Conservation (phyloP, 163 green algal species). For the Prototheca wickerhamii region DNA sequence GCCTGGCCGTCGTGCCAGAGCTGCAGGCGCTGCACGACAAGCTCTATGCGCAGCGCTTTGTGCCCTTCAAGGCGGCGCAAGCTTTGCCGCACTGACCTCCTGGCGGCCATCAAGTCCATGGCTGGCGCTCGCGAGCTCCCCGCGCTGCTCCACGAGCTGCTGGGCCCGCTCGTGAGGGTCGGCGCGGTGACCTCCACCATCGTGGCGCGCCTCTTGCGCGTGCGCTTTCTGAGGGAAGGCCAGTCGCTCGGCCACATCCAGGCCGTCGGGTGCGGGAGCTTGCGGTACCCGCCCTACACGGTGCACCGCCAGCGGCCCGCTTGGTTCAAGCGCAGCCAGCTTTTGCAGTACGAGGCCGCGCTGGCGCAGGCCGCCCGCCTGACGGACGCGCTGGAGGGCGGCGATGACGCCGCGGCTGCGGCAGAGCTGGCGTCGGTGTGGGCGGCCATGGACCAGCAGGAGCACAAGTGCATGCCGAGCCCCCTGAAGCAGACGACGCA, state of each 20-base stretch:
- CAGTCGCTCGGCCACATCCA: slow-evolving; percentile 52
- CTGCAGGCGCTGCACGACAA: not conserved
- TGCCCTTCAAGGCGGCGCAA: too few species aligned
- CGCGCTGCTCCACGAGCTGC: not conserved
- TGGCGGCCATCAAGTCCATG: too few species aligned
- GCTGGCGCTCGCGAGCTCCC: too few species aligned
- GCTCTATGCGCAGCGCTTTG: not conserved
- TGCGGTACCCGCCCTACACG: slow-evolving; percentile 52
- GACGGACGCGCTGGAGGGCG: slow-evolving; percentile 45
- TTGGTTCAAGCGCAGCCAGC: slow-evolving; percentile 32
- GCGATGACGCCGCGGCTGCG: slow-evolving; percentile 20
- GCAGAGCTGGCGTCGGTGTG: slow-evolving; percentile 27
- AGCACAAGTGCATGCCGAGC: slow-evolving; percentile 26
- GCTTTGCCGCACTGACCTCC: too few species aligned
- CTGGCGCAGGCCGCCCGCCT: slow-evolving; percentile 44
- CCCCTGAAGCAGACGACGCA: not conserved
- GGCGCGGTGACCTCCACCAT: not conserved
- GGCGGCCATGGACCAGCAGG: slow-evolving; percentile 16
- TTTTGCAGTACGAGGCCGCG: slow-evolving; percentile 68
- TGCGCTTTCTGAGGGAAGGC: slow-evolving; percentile 56
- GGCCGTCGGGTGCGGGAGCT: slow-evolving; percentile 35
- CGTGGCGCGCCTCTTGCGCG: slow-evolving; percentile 37
- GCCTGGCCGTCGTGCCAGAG: not conserved
- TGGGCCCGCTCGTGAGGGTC: slow-evolving; percentile 35
- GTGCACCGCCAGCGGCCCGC: slow-evolving; percentile 32